Percentiles rank a stretch among this genome's conserved stretches.
Conservation (phyloP, 2,329 filamentous ascomycete genomes). For the Colletotrichum sp. region DNA sequence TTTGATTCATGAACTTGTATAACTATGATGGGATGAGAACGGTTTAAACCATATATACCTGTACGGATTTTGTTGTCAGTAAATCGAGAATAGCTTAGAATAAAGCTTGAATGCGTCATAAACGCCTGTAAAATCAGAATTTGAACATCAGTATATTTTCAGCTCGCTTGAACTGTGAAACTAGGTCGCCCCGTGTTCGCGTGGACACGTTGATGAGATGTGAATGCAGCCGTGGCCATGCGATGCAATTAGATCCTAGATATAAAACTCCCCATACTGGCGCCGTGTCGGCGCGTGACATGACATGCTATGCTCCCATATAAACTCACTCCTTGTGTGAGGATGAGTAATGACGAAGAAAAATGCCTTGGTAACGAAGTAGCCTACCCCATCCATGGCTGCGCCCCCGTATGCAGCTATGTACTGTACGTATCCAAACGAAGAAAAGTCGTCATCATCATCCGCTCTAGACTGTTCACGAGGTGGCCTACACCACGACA, state of each 20-base stretch:
- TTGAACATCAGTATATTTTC: neutral
- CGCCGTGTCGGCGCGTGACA: neutral
- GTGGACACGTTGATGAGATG: neutral
- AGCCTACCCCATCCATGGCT: neutral
- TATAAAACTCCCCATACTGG: neutral
- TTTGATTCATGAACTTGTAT: neutral
- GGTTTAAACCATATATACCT: neutral
- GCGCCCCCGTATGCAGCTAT: neutral
- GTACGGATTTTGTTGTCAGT: neutral
- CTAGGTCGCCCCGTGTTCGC: neutral
- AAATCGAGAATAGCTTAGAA: neutral
- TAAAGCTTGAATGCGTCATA: neutral
- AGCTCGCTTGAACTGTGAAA: neutral
- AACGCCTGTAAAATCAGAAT: neutral
- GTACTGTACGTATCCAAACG: neutral
- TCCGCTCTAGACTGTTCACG: neutral
- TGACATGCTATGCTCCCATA: neutral
- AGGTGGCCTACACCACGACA: neutral
- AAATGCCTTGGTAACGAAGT: neutral
- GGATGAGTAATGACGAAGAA: neutral
- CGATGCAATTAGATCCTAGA: neutral
- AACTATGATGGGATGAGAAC: neutral
- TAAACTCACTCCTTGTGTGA: neutral
- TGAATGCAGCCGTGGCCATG: neutral
- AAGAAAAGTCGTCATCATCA: conserved; percentile 15